Conservation (phyloP, 2,329 filamentous ascomycete species). For the Lachnellula subtilissima region DNA sequence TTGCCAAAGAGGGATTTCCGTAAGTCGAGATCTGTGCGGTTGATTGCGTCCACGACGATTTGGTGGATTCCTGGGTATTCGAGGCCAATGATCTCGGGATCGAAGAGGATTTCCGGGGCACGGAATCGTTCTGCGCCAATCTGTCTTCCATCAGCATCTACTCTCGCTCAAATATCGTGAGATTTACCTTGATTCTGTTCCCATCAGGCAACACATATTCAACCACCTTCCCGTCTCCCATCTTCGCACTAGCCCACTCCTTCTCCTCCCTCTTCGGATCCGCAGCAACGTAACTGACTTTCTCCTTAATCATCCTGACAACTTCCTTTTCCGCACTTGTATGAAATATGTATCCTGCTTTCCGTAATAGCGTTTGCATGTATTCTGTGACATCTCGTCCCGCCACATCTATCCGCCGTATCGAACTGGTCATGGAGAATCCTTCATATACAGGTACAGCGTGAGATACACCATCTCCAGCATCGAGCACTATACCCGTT, state of each 20-base stretch:
- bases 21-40: constrained; percentile 89
- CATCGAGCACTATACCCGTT: constrained; percentile 91
- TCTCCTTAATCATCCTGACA: constrained; percentile 96
- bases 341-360: constrained; percentile 91
- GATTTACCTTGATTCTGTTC: constrained; percentile 76
- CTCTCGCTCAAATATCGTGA: neutral
- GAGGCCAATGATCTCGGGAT: constrained; percentile 92
- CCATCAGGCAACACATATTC: constrained; percentile 92
- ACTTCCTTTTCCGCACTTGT: constrained; percentile 99
- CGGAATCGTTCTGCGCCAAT: constrained; percentile 92
- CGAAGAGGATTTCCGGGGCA: constrained; percentile 94
- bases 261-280: constrained; percentile 95
- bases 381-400: constrained; percentile 95
- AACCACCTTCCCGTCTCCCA: constrained; percentile 70
- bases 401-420: constrained; percentile 91
- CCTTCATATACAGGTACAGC: constrained; percentile 97
- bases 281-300: constrained; percentile 81
- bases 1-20: constrained; percentile 92
- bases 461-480: constrained; percentile 93
- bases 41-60: constrained; percentile 95
- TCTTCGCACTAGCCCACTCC: constrained; percentile 81
- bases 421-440: constrained; percentile 93
- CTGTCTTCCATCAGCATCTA: constrained; percentile 39
- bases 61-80: constrained; percentile 97
- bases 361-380: constrained; percentile 83